Evolutionary conservation across 129 eudicot genomes (phyloP), one percentile per base, ranked within the genome.

Genomic region (Chrysanthemum makinoi): DNA sequence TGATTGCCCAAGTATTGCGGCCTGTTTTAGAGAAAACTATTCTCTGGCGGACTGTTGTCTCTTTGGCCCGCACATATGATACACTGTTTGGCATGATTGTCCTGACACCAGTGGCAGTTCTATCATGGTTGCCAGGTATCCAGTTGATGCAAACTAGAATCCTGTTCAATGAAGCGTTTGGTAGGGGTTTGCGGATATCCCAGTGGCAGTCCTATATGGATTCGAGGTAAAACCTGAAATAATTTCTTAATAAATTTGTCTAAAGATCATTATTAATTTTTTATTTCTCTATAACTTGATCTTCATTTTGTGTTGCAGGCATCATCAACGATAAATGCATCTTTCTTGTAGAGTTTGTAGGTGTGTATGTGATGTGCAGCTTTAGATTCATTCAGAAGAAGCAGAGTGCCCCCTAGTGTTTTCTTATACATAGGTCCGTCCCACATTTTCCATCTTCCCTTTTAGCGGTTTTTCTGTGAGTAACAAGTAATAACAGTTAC

Each of bases 141-240:
- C 98, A 93, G 82, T 83, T 94, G 1, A 93, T 93, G 98, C 98
- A 93, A 84, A 93, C 98, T n/a, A 93, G 98, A 82, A 93, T 93
- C 74, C 73, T 93, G 64, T 93, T 93, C 65, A 93, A 93, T 74
- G 92, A 93, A 39, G 96, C 98, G n/a, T 93, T 93, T 71, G 87
- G 95, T 68, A 75, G 98, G 73, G 98, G 98, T 57, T 61, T 93
- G 72, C 83, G 85, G 75, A 93, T 93, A 46, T 87, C 78, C 78
- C 89, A 89, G 89, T 22, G 24, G 24, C 24, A 22, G 24, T 22
- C 24, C 24, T 22, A 22, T 22, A 87, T 89, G 68, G 78, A 64
- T 77, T 68, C 20, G 56, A 82, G 95, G 90, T 88, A 80, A 61
- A 64, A 16, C 16, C 2, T 35, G 22, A 20, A 5, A 58, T 19